Conservation (phyloP, 1,139 yeast species). For the Diutina scorzettiae region DNA sequence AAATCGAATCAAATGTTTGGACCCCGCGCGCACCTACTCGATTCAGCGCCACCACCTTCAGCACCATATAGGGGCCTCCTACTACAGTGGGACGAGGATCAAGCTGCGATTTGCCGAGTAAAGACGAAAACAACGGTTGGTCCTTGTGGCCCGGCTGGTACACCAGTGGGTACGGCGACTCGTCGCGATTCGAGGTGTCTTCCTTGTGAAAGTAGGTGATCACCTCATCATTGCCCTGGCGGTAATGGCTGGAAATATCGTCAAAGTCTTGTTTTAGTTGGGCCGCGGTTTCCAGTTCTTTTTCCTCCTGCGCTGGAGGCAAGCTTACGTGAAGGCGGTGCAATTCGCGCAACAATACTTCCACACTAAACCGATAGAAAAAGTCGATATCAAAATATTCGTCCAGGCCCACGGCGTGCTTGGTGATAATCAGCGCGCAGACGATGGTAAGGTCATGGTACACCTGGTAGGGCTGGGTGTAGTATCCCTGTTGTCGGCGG, state of each 20-base stretch:
- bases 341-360: conserved; percentile 62
- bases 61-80: conserved; percentile 44
- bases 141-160: conserved; percentile 15
- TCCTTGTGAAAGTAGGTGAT: conserved; percentile 28
- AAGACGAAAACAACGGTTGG: conserved; percentile 60
- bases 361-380: conserved; percentile 60
- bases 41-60: conserved; percentile 45
- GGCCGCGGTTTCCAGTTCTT: conserved; percentile 8
- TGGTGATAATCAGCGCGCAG: conserved; percentile 36
- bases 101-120: conserved; percentile 48
- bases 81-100: conserved; percentile 55
- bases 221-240: conserved; percentile 51
- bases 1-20: background rate
- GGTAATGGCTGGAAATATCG: conserved; percentile 49
- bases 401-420: conserved; percentile 42
- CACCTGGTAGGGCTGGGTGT: conserved; percentile 30
- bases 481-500: background rate
- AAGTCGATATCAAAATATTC: conserved; percentile 50
- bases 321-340: conserved; percentile 14
- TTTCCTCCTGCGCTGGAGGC: conserved; percentile 11
- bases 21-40: background rate
- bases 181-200: conserved; percentile 15
- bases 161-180: conserved; percentile 12
- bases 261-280: conserved; percentile 41
- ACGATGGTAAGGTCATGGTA: conserved; percentile 70